Evolutionary conservation across 2,329 filamentous ascomycete genomes (phyloP), one percentile per base, ranked within the genome.

Genomic region (Apiospora phragmitis): DNA sequence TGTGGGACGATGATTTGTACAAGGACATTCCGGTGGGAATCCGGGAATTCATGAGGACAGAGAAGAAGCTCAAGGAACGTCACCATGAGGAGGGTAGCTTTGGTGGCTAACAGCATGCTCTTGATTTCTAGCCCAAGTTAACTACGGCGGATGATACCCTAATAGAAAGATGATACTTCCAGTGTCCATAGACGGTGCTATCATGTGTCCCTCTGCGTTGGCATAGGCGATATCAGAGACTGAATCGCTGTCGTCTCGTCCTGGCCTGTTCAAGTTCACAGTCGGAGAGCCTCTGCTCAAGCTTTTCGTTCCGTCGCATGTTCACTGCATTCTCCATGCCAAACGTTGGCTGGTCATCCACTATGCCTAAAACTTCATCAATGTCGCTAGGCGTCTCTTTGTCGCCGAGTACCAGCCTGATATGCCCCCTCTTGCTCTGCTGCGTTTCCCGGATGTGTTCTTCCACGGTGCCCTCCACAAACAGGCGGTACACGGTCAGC

Each of bases 31-130:
- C 96, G 0, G 93, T 98, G 12, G 96, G 95, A 0, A 98, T 99
- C 74, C 87, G 94, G 72, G 95, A 97, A 81, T 99, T 99, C 78
- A 98, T 99, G 95, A 94, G 92, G 85, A 94, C 92, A 72, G 96
- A 99, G 85, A 98, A 98, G 87, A 92, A 86, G 80, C 81, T 99
- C 72, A 95, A 94, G 81, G 87, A 93, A 80, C 92, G 90, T 24
- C 55, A 62, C 55, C 18, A n/a, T 21, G 55, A 62, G 12, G 55
- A 62, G 55, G 55, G 55, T 38, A n/a, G 29, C 21, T 3, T 62
- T 38, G 55, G 55, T 38, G 55, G 55, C 21, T 62, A 38, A 62
- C 29, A 62, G n/a, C 32, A 24, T 12, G 18, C 38, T 38, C 55
- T 62, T 21, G 32, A 62, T 62, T 62, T 38, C 55, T 21, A 62